Evolutionary conservation across 768 basidiomycete species (phyloP).

Genomic region (Agaricus bisporus): DNA sequence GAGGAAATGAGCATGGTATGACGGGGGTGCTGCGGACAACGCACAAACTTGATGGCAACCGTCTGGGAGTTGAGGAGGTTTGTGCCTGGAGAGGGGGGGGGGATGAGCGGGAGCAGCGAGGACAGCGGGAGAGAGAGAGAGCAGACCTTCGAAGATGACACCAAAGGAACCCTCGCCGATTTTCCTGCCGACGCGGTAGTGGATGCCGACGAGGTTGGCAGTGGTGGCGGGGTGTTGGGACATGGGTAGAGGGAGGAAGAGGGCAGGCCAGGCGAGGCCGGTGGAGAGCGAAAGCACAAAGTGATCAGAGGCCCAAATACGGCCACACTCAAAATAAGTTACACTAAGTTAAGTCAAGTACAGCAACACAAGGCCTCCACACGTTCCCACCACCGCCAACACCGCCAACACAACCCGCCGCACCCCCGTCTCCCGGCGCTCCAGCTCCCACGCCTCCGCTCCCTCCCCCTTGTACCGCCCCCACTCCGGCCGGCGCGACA

Average conservation of each 20-base stretch:
- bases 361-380: neutral
- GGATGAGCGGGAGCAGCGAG: neutral
- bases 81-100: constrained; percentile 53
- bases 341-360: neutral
- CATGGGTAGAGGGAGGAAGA: constrained; percentile 28
- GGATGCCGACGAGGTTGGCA: constrained; percentile 86
- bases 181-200: constrained; percentile 98
- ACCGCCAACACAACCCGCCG: constrained; percentile 18
- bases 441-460: constrained; percentile 31
- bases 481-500: constrained; percentile 36
- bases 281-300: constrained; percentile 14
- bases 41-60: constrained; percentile 99
- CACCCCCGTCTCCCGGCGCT: constrained; percentile 18
- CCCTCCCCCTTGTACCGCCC: constrained; percentile 34
- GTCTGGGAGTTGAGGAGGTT: constrained; percentile 98
- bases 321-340: constrained; percentile 6
- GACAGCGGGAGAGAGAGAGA: constrained; percentile 6
- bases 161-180: constrained; percentile 99
- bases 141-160: constrained; percentile 85
- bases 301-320: constrained; percentile 20
- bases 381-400: constrained; percentile 5
- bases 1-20: constrained; percentile 8
- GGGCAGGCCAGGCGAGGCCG: constrained; percentile 20
- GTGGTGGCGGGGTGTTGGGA: constrained; percentile 55
- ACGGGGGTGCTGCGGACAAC: constrained; percentile 27